These are phyloP conservation scores for Krasilnikovozyma curviuscula DNA, from an alignment of 768 basidiomycete genomes.

Conservation along the genomic window DNA sequence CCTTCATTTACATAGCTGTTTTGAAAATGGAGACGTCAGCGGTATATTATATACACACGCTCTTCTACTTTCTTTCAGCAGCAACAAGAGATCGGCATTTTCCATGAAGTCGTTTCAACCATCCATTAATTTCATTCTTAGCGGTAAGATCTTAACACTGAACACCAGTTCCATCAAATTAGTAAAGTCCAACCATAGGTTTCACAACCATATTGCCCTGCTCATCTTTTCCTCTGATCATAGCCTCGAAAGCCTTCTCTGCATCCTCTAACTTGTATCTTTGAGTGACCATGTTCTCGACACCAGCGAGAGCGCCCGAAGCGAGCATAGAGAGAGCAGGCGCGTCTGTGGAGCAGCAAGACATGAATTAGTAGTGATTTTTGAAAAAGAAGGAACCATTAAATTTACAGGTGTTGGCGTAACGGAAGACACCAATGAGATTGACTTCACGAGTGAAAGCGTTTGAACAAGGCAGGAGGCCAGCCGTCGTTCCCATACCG, in stretches of 20 bases:
- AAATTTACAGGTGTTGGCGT: constrained; percentile 79
- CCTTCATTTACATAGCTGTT: too few relatives aligned
- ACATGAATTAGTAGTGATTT: too few relatives aligned
- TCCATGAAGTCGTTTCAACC: too few relatives aligned
- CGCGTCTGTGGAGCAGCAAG: too few relatives aligned
- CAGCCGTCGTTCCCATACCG: constrained; percentile 81
- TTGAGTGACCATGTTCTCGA: constrained; percentile 41
- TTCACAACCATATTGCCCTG: constrained; percentile 69
- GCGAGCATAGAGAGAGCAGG: constrained; percentile 63
- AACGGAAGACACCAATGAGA: constrained; percentile 71
- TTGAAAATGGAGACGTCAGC: too few relatives aligned
- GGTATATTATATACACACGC: too few relatives aligned
- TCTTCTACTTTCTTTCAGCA: too few relatives aligned
- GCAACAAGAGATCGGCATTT: too few relatives aligned
- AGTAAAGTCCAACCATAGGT: constrained; percentile 44
- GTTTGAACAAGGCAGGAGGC: constrained; percentile 59
- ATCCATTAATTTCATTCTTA: too few relatives aligned
- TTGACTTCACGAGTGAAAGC: constrained; percentile 68
- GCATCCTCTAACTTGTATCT: constrained; percentile 39
- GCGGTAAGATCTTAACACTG: too few relatives aligned
- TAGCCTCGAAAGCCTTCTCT: constrained; percentile 58
- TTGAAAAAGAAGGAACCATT: too few relatives aligned
- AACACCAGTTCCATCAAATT: too few relatives aligned
- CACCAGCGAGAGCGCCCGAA: constrained; percentile 43
- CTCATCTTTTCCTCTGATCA: constrained; percentile 58